Conservation (phyloP, 1,284 basidiomycete genomes). For the Malassezia arunalokei region DNA sequence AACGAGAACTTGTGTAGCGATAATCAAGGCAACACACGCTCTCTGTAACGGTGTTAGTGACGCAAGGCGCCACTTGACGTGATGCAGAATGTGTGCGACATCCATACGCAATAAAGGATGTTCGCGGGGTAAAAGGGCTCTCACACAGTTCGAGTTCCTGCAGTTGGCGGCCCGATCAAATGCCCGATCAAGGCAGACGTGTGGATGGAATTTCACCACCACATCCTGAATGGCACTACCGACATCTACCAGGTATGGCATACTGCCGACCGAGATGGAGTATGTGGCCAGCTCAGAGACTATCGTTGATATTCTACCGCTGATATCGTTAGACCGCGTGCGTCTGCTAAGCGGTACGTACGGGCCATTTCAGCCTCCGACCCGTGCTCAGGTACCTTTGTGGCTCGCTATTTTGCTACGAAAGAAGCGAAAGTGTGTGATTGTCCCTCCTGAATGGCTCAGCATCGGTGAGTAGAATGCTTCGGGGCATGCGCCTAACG, state of each 20-base stretch:
- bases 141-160: no score
- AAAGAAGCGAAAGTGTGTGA: slow-evolving; percentile 80
- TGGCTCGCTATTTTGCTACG: slow-evolving; percentile 94
- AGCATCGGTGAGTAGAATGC: slow-evolving; percentile 55
- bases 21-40: neutral
- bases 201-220: neutral
- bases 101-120: no score
- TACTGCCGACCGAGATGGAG: slow-evolving; percentile 16
- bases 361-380: slow-evolving; percentile 80
- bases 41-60: neutral
- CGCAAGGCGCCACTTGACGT: neutral
- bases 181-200: neutral
- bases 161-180: neutral
- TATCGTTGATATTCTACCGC: slow-evolving; percentile 30
- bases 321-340: slow-evolving; percentile 34
- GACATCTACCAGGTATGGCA: neutral
- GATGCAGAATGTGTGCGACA: neutral
- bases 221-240: slow-evolving; percentile 10
- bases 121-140: no score
- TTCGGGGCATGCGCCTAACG: neutral
- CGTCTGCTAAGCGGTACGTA: slow-evolving; percentile 50
- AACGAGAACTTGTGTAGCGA: neutral
- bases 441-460: slow-evolving; percentile 80
- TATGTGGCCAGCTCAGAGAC: slow-evolving; percentile 20
- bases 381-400: slow-evolving; percentile 67